phyloP scores from a whole-genome alignment of 2,329 filamentous ascomycete genomes.

The Akanthomyces uredinophilus region DNA sequence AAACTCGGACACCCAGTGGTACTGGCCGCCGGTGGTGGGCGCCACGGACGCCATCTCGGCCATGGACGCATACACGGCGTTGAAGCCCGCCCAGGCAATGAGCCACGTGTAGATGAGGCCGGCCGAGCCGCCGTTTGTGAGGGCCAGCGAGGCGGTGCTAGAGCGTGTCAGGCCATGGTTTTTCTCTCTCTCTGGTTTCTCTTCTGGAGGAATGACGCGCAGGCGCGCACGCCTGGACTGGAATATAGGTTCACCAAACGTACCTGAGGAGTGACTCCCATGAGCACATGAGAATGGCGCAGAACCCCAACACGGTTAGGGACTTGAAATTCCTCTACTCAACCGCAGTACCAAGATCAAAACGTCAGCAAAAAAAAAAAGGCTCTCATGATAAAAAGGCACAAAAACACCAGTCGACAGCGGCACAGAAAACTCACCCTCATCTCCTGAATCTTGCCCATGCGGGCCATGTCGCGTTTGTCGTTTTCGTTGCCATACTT shows the following conservation, averaged over 20 bases:
- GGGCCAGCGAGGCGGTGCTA: constrained; percentile 16
- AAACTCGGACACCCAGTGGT: constrained; percentile 50
- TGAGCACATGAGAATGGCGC: constrained; percentile 35
- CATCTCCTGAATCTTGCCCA: constrained; percentile 46
- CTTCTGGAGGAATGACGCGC: not conserved
- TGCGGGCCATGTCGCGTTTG: constrained; percentile 39
- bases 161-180: not conserved
- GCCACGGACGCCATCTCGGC: constrained; percentile 44
- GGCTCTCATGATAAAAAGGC: too few species aligned
- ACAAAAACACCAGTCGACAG: too few species aligned
- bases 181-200: too few species aligned
- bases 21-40: constrained; percentile 48
- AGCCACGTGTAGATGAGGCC: constrained; percentile 38
- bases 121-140: constrained; percentile 34
- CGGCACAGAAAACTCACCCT: constrained; percentile 29
- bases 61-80: constrained; percentile 32
- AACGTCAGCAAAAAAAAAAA: too few species aligned
- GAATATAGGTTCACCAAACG: not conserved
- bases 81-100: constrained; percentile 27
- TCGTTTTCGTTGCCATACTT: constrained; percentile 25
- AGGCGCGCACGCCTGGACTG: not conserved
- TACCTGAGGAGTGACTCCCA: constrained; percentile 35
- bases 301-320: constrained; percentile 37
- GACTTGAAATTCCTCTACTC: constrained; percentile 33
- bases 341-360: too few species aligned